A percentile compares a stretch with the other conserved stretches of the same genome.
Evolutionary conservation across 495 filamentous ascomycete genomes (phyloP).

Genomic region (Annulohypoxylon stygium): DNA sequence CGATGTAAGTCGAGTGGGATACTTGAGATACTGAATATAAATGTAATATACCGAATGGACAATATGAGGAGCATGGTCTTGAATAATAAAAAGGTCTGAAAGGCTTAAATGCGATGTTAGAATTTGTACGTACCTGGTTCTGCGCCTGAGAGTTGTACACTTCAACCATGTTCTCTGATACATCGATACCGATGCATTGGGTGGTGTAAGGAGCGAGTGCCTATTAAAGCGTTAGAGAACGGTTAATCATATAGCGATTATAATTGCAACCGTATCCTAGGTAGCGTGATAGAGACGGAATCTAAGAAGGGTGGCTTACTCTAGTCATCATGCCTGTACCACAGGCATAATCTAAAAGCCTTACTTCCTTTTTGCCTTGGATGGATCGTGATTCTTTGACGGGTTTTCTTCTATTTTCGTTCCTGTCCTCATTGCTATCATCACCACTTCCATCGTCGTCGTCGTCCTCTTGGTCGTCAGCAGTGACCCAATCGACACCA

Average conservation of each 20-base stretch:
- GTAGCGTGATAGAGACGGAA: not conserved
- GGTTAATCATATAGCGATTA: not conserved
- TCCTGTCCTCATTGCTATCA: conserved; percentile 50
- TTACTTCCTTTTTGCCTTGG: conserved; percentile 61
- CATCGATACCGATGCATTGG: conserved; percentile 72
- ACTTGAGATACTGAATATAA: not conserved
- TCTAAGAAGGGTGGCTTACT: conserved; percentile 52
- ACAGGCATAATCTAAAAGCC: conserved; percentile 81
- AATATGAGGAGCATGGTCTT: not conserved
- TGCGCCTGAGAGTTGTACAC: conserved; percentile 66
- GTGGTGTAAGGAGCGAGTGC: conserved; percentile 72
- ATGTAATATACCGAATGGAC: not conserved
- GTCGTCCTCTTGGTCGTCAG: conserved; percentile 55
- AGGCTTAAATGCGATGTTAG: not conserved
- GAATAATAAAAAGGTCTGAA: not conserved
- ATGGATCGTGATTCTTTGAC: not conserved
- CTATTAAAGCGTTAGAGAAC: conserved; percentile 49
- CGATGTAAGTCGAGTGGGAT: not conserved
- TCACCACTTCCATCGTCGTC: conserved; percentile 53
- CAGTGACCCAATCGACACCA: conserved; percentile 66
- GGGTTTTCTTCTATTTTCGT: not conserved
- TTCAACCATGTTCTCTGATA: conserved; percentile 75
- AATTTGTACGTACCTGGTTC: conserved; percentile 55
- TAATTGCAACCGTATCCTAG: not conserved
- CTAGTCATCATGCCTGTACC: conserved; percentile 74